Percentiles rank a stretch among this genome's conserved stretches.
phyloP scores from a whole-genome alignment of 495 filamentous ascomycete genomes.

The Clavariopsis aquatica region DNA sequence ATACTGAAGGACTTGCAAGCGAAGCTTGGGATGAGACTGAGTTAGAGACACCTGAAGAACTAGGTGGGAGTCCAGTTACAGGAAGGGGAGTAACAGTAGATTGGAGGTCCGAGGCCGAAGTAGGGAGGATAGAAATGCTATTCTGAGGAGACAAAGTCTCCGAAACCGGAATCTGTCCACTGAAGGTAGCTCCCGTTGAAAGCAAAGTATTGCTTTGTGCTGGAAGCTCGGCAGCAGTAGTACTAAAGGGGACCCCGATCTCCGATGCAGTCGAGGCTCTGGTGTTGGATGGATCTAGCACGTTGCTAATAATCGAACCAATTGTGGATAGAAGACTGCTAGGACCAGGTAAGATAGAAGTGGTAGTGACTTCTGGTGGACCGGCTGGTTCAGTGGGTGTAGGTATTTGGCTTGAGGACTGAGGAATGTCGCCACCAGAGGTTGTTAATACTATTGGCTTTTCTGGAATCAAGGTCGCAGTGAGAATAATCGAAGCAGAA shows the following conservation, averaged over 20 bases:
- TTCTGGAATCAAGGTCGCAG: background rate
- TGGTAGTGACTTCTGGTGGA: background rate
- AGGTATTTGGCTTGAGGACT: background rate
- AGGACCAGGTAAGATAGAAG: background rate
- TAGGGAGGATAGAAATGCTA: background rate
- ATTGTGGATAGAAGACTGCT: background rate
- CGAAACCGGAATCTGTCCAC: conserved; percentile 2
- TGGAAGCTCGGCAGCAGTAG: background rate
- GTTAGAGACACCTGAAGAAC: conserved; percentile 3
- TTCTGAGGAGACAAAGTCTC: conserved; percentile 10
- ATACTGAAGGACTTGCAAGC: background rate
- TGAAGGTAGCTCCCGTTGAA: background rate
- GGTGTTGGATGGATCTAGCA: background rate
- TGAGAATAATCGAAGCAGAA: background rate
- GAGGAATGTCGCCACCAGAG: background rate
- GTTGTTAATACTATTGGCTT: background rate
- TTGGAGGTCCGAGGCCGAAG: background rate
- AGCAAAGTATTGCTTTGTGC: background rate
- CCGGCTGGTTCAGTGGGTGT: background rate
- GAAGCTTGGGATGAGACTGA: background rate
- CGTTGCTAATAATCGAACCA: background rate
- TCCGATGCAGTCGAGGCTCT: background rate
- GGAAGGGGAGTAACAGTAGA: too few relatives aligned
- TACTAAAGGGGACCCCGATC: background rate
- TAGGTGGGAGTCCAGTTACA: background rate